These are phyloP conservation scores for Paracorniculantispora psalliotae DNA, from an alignment of 2,329 filamentous ascomycete genomes.

Conservation along the genomic window DNA sequence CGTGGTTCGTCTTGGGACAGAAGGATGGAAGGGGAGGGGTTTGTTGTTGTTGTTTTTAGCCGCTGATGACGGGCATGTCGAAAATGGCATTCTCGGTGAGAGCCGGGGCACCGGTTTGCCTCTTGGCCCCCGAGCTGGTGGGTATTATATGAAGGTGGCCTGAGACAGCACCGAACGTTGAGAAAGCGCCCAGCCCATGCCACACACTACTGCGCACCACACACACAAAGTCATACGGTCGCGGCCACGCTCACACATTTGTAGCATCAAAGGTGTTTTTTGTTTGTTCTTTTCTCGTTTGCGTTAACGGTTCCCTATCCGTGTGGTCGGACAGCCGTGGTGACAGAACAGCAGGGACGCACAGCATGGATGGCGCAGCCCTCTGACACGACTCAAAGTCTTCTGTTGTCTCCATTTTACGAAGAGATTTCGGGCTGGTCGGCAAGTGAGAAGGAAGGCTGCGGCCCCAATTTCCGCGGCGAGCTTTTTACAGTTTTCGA, in stretches of 20 bases:
- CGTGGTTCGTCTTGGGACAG: constrained; percentile 31
- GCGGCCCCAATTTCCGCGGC: neutral
- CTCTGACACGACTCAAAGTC: neutral
- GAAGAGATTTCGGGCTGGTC: neutral
- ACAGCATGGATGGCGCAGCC: neutral
- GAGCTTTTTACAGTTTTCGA: neutral
- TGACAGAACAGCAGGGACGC: neutral
- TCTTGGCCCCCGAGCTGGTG: constrained; percentile 11
- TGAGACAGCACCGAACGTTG: constrained; percentile 12
- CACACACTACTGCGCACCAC: neutral
- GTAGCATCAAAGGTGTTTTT: neutral
- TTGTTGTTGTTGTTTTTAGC: constrained; percentile 7
- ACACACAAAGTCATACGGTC: constrained; percentile 5
- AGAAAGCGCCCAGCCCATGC: constrained; percentile 5
- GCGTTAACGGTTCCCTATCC: neutral
- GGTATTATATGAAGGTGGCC: constrained; percentile 15
- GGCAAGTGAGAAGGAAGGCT: neutral
- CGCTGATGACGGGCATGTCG: constrained; percentile 10
- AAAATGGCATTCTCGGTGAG: constrained; percentile 30
- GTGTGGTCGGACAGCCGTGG: neutral
- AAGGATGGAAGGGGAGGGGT: constrained; percentile 3
- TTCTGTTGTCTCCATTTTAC: neutral
- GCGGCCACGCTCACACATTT: neutral
- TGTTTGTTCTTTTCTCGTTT: constrained; percentile 3
- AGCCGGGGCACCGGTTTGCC: constrained; percentile 29